phyloP scores from a whole-genome alignment of 306 rosid genomes.

The Malus asiatica region DNA sequence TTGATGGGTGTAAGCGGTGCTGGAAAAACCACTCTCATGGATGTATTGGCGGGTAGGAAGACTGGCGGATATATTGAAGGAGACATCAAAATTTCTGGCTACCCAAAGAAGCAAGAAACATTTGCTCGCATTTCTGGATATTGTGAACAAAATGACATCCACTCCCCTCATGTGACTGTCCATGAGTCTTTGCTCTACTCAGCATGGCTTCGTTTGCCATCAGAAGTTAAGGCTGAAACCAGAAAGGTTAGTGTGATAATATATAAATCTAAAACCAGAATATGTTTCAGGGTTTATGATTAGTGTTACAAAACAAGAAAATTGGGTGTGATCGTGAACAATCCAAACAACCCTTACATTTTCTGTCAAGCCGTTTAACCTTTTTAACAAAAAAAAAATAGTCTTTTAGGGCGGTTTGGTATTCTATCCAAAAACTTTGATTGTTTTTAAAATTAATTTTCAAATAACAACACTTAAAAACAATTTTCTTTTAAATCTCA shows the following conservation, averaged over 20 bases:
- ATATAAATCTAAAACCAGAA: neutral
- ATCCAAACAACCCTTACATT: neutral
- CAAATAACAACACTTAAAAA: no score
- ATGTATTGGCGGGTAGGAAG: conserved; percentile 86
- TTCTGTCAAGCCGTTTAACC: no score
- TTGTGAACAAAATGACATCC: conserved; percentile 88
- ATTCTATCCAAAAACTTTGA: no score
- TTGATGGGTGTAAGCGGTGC: conserved; percentile 95
- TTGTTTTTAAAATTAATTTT: no score
- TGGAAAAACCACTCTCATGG: conserved; percentile 97
- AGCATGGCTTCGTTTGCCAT: conserved; percentile 69
- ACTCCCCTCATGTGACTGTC: conserved; percentile 72
- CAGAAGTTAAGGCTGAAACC: conserved; percentile 34
- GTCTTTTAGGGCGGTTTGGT: no score
- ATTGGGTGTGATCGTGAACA: neutral
- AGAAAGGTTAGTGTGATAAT: conserved; percentile 36
- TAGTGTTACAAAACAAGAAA: neutral
- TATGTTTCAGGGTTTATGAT: neutral
- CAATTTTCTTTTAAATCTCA: no score
- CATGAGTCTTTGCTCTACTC: conserved; percentile 66
- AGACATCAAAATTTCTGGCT: conserved; percentile 59
- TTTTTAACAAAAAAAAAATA: no score
- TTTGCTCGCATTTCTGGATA: conserved; percentile 89
- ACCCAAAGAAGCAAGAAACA: conserved; percentile 83
- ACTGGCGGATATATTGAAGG: conserved; percentile 84